Evolutionary conservation across 192 early-diverging fungal genomes (phyloP).

Genomic region (Gamsiella multidivaricata): DNA sequence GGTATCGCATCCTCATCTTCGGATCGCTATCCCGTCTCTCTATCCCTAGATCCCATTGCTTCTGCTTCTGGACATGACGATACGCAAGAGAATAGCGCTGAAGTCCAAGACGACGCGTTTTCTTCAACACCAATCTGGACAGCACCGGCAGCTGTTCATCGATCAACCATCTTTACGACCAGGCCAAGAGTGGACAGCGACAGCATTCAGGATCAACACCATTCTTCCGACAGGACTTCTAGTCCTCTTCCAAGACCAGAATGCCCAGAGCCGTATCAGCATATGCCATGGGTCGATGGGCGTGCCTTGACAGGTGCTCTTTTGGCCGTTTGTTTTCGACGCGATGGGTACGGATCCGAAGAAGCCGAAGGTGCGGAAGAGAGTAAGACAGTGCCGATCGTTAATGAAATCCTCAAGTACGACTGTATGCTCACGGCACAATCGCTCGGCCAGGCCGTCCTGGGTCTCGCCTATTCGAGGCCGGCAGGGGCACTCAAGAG

Average conservation of each 20-base stretch:
- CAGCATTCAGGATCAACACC: neutral
- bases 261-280: neutral
- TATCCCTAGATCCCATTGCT: constrained; percentile 1
- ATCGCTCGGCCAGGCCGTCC: constrained; percentile 33
- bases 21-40: neutral
- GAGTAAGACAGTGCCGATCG: constrained; percentile 25
- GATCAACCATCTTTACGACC: constrained; percentile 7
- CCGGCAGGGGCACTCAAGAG: constrained; percentile 18
- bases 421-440: constrained; percentile 54
- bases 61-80: neutral
- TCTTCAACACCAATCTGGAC: too few relatives aligned
- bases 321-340: constrained; percentile 42
- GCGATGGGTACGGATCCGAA: constrained; percentile 32
- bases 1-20: constrained; percentile 13
- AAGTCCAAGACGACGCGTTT: too few relatives aligned
- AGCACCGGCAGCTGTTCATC: constrained; percentile 5
- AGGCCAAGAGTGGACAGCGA: constrained; percentile 19
- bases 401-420: constrained; percentile 38
- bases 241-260: neutral
- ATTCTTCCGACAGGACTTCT: neutral
- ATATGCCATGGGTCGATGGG: constrained; percentile 49
- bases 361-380: constrained; percentile 32
- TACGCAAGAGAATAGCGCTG: too few relatives aligned
- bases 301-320: constrained; percentile 47
- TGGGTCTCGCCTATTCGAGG: constrained; percentile 38